phyloP scores from a whole-genome alignment of 2,329 filamentous ascomycete genomes.

The Tolypocladium cylindrosporum region DNA sequence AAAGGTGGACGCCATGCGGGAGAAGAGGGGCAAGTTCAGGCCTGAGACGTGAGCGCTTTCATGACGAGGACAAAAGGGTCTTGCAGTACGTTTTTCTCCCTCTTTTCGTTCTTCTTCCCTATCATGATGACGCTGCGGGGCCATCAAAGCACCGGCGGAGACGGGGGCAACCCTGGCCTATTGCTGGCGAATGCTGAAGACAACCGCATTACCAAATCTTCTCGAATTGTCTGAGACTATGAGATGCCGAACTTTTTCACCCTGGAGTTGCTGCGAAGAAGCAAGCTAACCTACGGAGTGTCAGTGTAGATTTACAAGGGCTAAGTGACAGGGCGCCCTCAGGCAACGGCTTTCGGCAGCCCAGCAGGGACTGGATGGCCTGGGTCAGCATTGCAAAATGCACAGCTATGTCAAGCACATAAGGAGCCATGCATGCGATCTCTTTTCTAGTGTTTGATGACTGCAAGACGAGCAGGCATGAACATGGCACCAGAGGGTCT shows the following conservation, averaged over 20 bases:
- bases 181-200: slow-evolving; percentile 42
- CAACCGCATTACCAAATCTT: slow-evolving; percentile 57
- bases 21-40: slow-evolving; percentile 52
- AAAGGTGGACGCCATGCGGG: slow-evolving; percentile 62
- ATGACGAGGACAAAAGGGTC: not conserved
- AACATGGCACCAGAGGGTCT: not conserved
- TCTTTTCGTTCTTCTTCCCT: slow-evolving; percentile 1
- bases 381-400: not conserved
- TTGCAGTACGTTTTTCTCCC: not conserved
- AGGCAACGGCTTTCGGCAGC: not conserved
- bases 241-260: not conserved
- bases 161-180: slow-evolving; percentile 11
- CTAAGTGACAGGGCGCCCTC: not conserved
- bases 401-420: not conserved
- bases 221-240: slow-evolving; percentile 47
- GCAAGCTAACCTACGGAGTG: not conserved
- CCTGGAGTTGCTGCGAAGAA: not conserved
- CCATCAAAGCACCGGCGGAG: slow-evolving; percentile 28
- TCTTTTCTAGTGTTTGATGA: not conserved
- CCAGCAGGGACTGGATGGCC: not conserved
- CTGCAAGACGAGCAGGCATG: not conserved
- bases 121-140: slow-evolving; percentile 44
- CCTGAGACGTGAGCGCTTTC: slow-evolving; percentile 30
- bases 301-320: not conserved
- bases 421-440: not conserved